Percentiles rank a stretch among this genome's conserved stretches.
phyloP scores from a whole-genome alignment of 2,329 filamentous ascomycete species.

The Penicillium sp. region DNA sequence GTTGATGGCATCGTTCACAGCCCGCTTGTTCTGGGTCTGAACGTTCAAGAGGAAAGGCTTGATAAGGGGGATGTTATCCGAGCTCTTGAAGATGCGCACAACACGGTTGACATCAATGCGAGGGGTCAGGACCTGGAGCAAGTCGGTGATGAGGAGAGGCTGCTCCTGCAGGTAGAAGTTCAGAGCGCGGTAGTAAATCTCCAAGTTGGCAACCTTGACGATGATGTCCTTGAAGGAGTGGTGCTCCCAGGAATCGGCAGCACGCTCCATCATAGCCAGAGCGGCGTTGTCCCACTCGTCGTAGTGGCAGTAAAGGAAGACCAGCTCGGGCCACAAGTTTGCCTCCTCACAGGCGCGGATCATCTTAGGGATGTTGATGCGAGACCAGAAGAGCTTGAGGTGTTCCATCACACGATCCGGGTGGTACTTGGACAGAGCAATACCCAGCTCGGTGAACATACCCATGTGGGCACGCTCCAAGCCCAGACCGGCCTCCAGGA shows the following conservation, averaged over 20 bases:
- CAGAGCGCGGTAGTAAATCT: conserved; percentile 97
- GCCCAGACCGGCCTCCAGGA: conserved; percentile 92
- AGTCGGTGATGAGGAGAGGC: conserved; percentile 90
- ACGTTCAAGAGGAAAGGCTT: conserved; percentile 98
- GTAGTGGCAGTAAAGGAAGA: conserved; percentile 98
- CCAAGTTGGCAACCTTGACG: conserved; percentile 95
- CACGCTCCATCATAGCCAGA: conserved; percentile 95
- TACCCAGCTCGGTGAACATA: conserved; percentile 91
- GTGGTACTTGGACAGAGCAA: conserved; percentile 90
- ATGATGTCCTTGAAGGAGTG: conserved; percentile 99
- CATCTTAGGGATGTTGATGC: conserved; percentile 97
- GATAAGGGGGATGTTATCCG: conserved; percentile 95
- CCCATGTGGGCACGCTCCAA: conserved; percentile 93
- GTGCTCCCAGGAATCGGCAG: conserved; percentile 97
- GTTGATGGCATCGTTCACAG: conserved; percentile 97
- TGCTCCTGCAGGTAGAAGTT: conserved; percentile 99
- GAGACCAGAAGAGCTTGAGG: conserved; percentile 95
- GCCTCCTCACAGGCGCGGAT: conserved; percentile 91
- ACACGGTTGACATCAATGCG: conserved; percentile 98
- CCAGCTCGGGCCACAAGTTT: conserved; percentile 93
- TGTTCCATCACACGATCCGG: conserved; percentile 98
- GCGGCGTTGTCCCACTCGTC: conserved; percentile 98
- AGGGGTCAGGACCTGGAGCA: conserved; percentile 85
- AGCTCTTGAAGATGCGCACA: conserved; percentile 98
- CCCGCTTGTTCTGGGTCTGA: conserved; percentile 95